A percentile compares a stretch with the other conserved stretches of the same genome.
These are phyloP conservation scores for Citrus sinensis DNA, from an alignment of 345 rosid species.

Conservation along the genomic window DVS_A1.0 CM039165.1:36022001-36022500, in stretches of 20 bases:
- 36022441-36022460: slow-evolving; percentile 90
- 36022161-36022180: not conserved
- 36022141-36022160: not conserved
- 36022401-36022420: slow-evolving; percentile 91
- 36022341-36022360: not conserved
- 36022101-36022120: no score
- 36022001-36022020: no score
- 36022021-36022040: no score
- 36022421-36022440: slow-evolving; percentile 85
- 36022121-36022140: no score
- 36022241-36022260: not conserved
- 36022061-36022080: no score
- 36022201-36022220: not conserved
- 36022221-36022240: not conserved
- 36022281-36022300: not conserved
- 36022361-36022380: not conserved
- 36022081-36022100: no score
- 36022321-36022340: not conserved
- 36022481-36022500: slow-evolving; percentile 79
- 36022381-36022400: slow-evolving; percentile 6
- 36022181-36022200: not conserved
- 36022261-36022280: not conserved
- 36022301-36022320: not conserved
- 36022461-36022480: slow-evolving; percentile 92
- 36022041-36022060: no score